phyloP scores from a whole-genome alignment of 2,329 filamentous ascomycete species.

The Talaromyces marneffei region DNA sequence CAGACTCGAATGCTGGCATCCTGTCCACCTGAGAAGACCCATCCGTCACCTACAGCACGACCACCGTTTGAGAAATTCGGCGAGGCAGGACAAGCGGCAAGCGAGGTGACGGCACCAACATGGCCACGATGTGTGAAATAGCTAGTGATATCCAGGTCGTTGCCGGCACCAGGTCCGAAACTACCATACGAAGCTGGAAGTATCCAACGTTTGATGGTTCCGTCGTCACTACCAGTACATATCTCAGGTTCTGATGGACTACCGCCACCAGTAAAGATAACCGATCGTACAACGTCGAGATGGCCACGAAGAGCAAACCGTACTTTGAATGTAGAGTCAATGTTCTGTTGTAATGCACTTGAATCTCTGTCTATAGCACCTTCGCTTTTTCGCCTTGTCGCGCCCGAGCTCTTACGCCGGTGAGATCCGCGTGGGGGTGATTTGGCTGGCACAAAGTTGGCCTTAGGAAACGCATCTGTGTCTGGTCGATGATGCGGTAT shows the following conservation, averaged over 20 bases:
- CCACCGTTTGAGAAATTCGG: constrained; percentile 87
- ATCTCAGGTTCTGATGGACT: constrained; percentile 95
- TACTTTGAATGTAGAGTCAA: constrained; percentile 82
- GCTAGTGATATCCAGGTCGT: constrained; percentile 83
- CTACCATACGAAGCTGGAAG: constrained; percentile 74
- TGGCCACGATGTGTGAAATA: constrained; percentile 96
- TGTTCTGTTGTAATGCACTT: constrained; percentile 43
- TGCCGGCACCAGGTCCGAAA: constrained; percentile 52
- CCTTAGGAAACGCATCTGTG: constrained; percentile 78
- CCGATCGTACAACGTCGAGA: constrained; percentile 84
- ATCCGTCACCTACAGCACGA: constrained; percentile 82
- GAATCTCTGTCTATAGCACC: constrained; percentile 58
- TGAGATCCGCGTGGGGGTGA: constrained; percentile 70
- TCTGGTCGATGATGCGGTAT: constrained; percentile 64
- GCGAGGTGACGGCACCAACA: constrained; percentile 76
- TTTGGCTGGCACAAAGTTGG: constrained; percentile 70
- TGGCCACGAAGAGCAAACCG: constrained; percentile 88
- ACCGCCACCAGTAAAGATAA: constrained; percentile 94
- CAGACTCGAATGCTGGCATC: constrained; percentile 90
- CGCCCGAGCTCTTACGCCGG: constrained; percentile 73
- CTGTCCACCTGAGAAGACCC: constrained; percentile 97
- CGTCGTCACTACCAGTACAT: constrained; percentile 91
- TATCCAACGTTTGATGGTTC: constrained; percentile 93
- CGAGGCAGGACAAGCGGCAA: constrained; percentile 80
- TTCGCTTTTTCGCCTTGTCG: constrained; percentile 58